Conservation (phyloP, 768 basidiomycete species). For the Leccinum barrowsii region DNA sequence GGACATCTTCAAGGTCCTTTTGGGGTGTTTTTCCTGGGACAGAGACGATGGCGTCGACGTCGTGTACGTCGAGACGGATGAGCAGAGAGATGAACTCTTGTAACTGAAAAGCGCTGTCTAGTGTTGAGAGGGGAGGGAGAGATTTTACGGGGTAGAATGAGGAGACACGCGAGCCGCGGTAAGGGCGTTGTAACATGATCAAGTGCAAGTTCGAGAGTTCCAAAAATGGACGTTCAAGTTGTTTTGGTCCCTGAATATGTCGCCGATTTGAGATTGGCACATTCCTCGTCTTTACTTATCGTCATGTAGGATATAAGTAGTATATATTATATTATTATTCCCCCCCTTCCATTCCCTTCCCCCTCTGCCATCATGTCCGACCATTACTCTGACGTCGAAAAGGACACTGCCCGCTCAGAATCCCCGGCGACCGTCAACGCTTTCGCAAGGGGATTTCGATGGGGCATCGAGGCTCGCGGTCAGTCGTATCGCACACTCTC, state of each 20-base stretch:
- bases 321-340: not conserved
- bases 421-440: slow-evolving; percentile 6
- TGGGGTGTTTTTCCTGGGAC: slow-evolving; percentile 54
- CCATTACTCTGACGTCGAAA: slow-evolving; percentile 26
- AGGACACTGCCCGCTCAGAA: slow-evolving; percentile 19
- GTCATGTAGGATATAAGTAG: not conserved
- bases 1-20: slow-evolving; percentile 25
- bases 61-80: slow-evolving; percentile 82
- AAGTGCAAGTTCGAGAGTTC: too few species aligned
- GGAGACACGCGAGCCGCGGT: slow-evolving; percentile 74
- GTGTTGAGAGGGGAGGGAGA: slow-evolving; percentile 62
- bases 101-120: slow-evolving; percentile 91
- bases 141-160: slow-evolving; percentile 76
- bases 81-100: slow-evolving; percentile 92
- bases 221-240: too few species aligned
- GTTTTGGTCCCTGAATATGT: not conserved
- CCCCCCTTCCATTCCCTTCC: not conserved
- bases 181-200: slow-evolving; percentile 45
- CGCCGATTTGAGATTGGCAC: not conserved
- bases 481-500: not conserved
- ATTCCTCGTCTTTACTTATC: not conserved
- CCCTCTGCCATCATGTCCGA: slow-evolving; percentile 22
- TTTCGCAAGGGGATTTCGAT: slow-evolving; percentile 21
- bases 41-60: slow-evolving; percentile 77
- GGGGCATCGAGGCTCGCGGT: slow-evolving; percentile 34